Conservation (phyloP, 2,329 filamentous ascomycete genomes). For the Penicillium palitans region DNA sequence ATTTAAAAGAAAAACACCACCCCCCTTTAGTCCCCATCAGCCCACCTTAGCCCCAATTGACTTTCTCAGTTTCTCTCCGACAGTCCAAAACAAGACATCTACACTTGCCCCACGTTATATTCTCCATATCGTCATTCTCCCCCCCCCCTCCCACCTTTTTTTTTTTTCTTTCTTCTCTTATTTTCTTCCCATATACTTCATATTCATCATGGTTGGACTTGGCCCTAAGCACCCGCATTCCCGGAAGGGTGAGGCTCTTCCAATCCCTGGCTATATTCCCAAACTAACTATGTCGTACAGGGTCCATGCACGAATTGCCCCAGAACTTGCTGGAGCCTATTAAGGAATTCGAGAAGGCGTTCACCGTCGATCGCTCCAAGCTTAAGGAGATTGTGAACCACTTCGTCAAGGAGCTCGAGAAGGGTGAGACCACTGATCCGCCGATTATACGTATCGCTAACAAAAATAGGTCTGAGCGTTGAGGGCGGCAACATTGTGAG, state of each 20-base stretch:
- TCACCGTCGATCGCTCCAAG: constrained; percentile 74
- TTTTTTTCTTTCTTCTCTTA: background rate
- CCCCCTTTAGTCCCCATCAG: background rate
- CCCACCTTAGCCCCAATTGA: constrained; percentile 8
- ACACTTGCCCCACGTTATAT: constrained; percentile 26
- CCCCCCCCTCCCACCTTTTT: constrained; percentile 13
- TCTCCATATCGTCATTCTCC: constrained; percentile 23
- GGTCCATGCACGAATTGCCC: constrained; percentile 88
- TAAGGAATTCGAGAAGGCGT: constrained; percentile 76
- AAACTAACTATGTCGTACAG: constrained; percentile 47
- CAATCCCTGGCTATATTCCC: constrained; percentile 11
- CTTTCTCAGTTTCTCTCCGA: constrained; percentile 18
- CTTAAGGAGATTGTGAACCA: constrained; percentile 89
- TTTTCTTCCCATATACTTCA: background rate
- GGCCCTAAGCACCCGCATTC: constrained; percentile 65
- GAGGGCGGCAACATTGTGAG: constrained; percentile 91
- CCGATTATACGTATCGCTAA: constrained; percentile 8
- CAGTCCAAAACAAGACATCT: constrained; percentile 26
- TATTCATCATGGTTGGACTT: constrained; percentile 61
- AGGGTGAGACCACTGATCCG: constrained; percentile 56
- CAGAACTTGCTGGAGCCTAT: constrained; percentile 81
- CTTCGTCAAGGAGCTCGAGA: constrained; percentile 83
- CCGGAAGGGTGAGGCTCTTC: constrained; percentile 67
- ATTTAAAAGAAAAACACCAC: background rate
- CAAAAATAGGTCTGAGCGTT: constrained; percentile 67